Evolutionary conservation across 179 eudicot genomes (phyloP), one percentile per base, ranked within the genome.

Genomic region (Corrigiola litoralis): DNA sequence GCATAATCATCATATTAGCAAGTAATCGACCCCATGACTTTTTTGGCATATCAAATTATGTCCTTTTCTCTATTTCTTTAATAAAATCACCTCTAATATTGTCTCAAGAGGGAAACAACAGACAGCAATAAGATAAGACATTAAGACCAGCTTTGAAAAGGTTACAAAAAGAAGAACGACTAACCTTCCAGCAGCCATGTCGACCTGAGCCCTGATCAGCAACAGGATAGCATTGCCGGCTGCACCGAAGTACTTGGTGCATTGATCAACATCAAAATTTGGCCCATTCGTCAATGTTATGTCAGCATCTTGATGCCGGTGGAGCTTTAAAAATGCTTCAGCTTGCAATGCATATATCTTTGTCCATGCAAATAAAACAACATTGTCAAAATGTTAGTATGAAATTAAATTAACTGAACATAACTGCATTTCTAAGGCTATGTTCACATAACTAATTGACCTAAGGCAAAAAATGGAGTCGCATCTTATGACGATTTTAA

Each of bases 171-270:
- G 27, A 11, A 59, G 21, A n/a, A 53, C 38, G 25, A 71, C 77
- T 61, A 65, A 87, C 98, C 98, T 90, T 68, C 98, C 98, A 7
- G 88, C 81, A 53, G 74, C 81, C 84, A 89, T 63, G 67, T 87
- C 83, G 18, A 92, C 89, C 66, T 84, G 95, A 79, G 96, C 95
- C 71, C 77, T 81, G 60, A 87, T 77, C 34, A 85, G 71, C 59
- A 87, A 68, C 40, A 92, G 36, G 63, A 46, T 41, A 55, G 96
- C 84, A 66, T 69, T 72, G 12, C 73, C 84, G 34, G 75, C 73
- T 11, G 92, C 86, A 49, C 98, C 95, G 23, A 87, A 84, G 70
- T 82, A 78, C 52, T 82, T 90, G 4, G 83, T 85, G 58, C 88
- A 87, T 21, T 83, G 88, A 38, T 82, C 90, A 0, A 68, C 70